A percentile compares a stretch with the other conserved stretches of the same genome.
phyloP scores from a whole-genome alignment of 2,329 filamentous ascomycete genomes.

The Coniochaeta sp. region DNA sequence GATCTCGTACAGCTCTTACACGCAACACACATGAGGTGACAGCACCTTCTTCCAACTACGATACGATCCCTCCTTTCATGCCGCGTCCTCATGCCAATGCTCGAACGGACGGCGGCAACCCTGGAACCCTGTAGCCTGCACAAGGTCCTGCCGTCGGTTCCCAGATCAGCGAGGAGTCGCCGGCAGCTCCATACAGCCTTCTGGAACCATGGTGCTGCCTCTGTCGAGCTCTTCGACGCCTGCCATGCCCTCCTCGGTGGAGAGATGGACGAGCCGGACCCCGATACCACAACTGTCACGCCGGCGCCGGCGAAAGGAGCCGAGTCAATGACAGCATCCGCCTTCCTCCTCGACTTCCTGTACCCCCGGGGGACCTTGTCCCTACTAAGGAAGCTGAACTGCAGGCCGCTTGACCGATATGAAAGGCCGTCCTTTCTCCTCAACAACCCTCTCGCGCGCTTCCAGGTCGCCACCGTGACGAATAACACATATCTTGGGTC shows the following conservation, averaged over 20 bases:
- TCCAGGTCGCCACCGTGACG: background rate
- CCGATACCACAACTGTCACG: conserved; percentile 5
- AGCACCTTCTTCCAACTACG: background rate
- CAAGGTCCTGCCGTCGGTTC: conserved; percentile 36
- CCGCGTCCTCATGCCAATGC: conserved; percentile 33
- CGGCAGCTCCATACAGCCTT: conserved; percentile 41
- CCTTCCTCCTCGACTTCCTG: conserved; percentile 48
- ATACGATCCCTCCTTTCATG: conserved; percentile 1
- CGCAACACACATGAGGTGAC: conserved; percentile 1
- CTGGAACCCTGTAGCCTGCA: conserved; percentile 49
- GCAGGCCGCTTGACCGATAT: conserved; percentile 10
- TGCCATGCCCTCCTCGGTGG: conserved; percentile 30
- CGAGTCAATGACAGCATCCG: conserved; percentile 32
- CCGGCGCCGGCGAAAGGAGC: conserved; percentile 9
- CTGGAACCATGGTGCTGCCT: conserved; percentile 46
- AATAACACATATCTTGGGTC: background rate
- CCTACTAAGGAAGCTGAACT: conserved; percentile 29
- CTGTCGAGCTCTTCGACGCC: conserved; percentile 36
- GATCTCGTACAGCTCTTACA: background rate
- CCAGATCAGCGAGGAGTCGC: conserved; percentile 27
- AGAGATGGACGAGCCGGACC: conserved; percentile 15
- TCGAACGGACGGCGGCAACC: conserved; percentile 47
- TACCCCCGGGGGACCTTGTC: conserved; percentile 39
- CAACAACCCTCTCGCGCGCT: background rate
- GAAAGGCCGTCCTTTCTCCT: conserved; percentile 4